Evolutionary conservation across 768 basidiomycete genomes (phyloP).

Genomic region (Leccinum rimulosum): DNA sequence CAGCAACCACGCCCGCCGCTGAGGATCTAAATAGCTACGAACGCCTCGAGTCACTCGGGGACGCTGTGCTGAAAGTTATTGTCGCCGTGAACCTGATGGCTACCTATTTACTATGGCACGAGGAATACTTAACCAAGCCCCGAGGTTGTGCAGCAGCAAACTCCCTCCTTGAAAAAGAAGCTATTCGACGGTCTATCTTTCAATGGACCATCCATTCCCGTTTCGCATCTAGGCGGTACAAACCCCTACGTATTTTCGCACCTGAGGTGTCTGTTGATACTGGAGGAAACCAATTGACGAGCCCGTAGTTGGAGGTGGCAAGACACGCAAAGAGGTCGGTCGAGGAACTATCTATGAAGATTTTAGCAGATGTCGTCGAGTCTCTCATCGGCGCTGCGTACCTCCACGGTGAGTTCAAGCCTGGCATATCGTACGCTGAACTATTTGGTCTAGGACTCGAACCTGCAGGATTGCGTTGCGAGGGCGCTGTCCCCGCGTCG

Average conservation of each 20-base stretch:
- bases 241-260: slow-evolving; percentile 29
- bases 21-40: no score
- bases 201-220: slow-evolving; percentile 65
- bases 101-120: slow-evolving; percentile 70
- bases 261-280: background rate
- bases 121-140: slow-evolving; percentile 63
- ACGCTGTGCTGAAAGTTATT: slow-evolving; percentile 69
- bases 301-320: no score
- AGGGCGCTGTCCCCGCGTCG: no score
- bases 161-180: slow-evolving; percentile 62
- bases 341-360: slow-evolving; percentile 63
- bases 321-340: no score
- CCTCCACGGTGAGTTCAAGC: slow-evolving; percentile 59
- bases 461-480: no score
- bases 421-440: slow-evolving; percentile 56
- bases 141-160: slow-evolving; percentile 75
- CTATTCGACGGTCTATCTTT: slow-evolving; percentile 49
- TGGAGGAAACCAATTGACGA: slow-evolving; percentile 29
- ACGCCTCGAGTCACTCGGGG: slow-evolving; percentile 60
- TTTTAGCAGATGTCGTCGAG: slow-evolving; percentile 59
- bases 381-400: slow-evolving; percentile 69
- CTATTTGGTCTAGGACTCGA: slow-evolving; percentile 58
- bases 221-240: slow-evolving; percentile 41
- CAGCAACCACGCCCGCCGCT: no score
- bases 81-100: slow-evolving; percentile 58